Base-by-base conservation (phyloP, 805 yeast genomes). In the Cyberlindnera veronae region DNA sequence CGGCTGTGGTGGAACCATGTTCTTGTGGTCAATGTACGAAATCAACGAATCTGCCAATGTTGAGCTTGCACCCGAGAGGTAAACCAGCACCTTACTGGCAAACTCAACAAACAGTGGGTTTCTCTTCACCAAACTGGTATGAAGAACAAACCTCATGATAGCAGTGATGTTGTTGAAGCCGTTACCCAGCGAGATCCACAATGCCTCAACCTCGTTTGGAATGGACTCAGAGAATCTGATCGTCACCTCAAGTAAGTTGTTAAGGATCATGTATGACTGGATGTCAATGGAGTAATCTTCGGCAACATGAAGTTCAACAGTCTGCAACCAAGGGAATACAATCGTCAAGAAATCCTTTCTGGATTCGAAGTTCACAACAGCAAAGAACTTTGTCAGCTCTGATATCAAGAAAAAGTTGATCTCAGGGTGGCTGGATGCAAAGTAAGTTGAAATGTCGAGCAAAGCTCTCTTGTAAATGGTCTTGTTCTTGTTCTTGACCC, bases 141-240 rank as follows among this genome's bases (percentile, higher is more conserved):
- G 71, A 32, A 86, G 68, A 32, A 88, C 67, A 55, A 79, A 93
- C 32, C 81, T 84, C 54, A 87, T 63, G 16, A 88, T 84, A 2
- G 77, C 79, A 32, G 79, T 79, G 16, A 82, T 81, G 53, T 91
- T 89, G n/a, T 67, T 71, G 22, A 76, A 72, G 21, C 76, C 86
- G 36, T 75, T 77, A 1, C 95, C 96, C n/a, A 93, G 67, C 0
- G 97, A 91, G 5, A 86, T 88, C 99, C 99, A 93, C 17, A 93
- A 62, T 0, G 95, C 95, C 59, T 90, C 97, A 10, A 93, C 87
- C 52, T 89, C 98, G 52, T 83, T 84, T 32, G 87, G 86, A 50
- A 87, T 78, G 12, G 71, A 68, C 34, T 82, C 81, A 37, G 90
- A 78, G 51, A 82, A 85, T 43, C 78, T 78, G 27, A 88, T 78